A percentile compares a stretch with the other conserved stretches of the same genome.
Conservation (phyloP, 2,329 filamentous ascomycete genomes). For the Penicillium carneum region DNA sequence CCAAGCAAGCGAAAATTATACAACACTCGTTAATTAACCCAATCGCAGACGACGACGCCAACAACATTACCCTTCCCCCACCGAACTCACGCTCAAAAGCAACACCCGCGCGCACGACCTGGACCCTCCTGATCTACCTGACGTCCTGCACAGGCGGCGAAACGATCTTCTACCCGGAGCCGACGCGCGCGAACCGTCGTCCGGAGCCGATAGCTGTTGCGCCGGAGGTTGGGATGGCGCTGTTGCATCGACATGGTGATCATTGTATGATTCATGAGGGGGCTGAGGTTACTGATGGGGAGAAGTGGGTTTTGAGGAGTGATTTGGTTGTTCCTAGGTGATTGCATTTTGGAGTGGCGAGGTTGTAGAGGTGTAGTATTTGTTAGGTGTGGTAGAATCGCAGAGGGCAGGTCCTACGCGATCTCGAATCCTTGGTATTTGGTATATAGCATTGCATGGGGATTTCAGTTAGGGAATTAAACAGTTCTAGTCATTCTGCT, state of each 20-base stretch:
- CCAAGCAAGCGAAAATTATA: constrained; percentile 4
- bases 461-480: not conserved
- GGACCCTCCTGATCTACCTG: constrained; percentile 88
- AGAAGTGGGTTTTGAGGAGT: constrained; percentile 90
- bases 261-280: constrained; percentile 92
- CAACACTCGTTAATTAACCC: too few species aligned
- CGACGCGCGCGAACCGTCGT: constrained; percentile 53
- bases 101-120: constrained; percentile 74
- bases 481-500: constrained; percentile 32
- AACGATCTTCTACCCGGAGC: constrained; percentile 85
- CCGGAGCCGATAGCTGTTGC: constrained; percentile 73
- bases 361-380: not conserved
- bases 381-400: not conserved
- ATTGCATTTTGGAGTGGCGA: not conserved
- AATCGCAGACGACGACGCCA: constrained; percentile 80
- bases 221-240: constrained; percentile 81
- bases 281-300: constrained; percentile 75
- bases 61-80: constrained; percentile 68
- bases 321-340: constrained; percentile 66
- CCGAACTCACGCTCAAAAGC: constrained; percentile 43
- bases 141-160: constrained; percentile 85
- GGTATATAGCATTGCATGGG: not conserved
- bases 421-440: not conserved
- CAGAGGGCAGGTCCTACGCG: constrained; percentile 4
- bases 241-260: constrained; percentile 87